Conservation (phyloP, 148 eudicot species). For the Rhododendron molle region DNA sequence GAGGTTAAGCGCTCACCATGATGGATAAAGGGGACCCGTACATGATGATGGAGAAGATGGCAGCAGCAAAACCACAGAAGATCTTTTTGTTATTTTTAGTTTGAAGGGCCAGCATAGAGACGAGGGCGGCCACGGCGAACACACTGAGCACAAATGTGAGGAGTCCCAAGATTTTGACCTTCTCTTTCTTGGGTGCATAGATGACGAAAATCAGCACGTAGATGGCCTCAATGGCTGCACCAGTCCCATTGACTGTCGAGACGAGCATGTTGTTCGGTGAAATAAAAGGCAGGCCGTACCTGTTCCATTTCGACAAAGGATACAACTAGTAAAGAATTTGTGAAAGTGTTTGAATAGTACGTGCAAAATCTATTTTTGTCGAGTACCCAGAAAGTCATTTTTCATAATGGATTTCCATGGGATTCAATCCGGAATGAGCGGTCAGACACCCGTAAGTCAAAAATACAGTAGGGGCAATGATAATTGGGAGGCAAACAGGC, state of each 20-base stretch:
- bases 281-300: constrained; percentile 72
- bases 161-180: constrained; percentile 51
- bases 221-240: constrained; percentile 61
- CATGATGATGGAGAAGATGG: constrained; percentile 88
- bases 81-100: constrained; percentile 47
- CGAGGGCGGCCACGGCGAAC: constrained; percentile 46
- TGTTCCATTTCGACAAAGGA: constrained; percentile 1
- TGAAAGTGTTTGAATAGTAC: too few relatives aligned
- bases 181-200: constrained; percentile 70
- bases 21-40: constrained; percentile 82
- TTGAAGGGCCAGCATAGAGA: constrained; percentile 67
- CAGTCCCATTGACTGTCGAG: constrained; percentile 55
- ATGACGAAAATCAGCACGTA: constrained; percentile 61
- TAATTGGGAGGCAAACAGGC: too few relatives aligned
- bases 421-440: too few relatives aligned
- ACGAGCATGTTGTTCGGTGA: constrained; percentile 57
- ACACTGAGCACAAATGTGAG: constrained; percentile 35
- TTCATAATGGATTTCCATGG: too few relatives aligned
- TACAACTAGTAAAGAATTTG: not conserved
- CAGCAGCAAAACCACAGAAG: constrained; percentile 70
- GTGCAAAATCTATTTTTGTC: not conserved
- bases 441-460: too few relatives aligned
- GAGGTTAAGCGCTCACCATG: constrained; percentile 42
- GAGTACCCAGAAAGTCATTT: not conserved
- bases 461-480: too few relatives aligned